Conservation (phyloP, 257 asterid genomes). For the Striga asiatica region DNA sequence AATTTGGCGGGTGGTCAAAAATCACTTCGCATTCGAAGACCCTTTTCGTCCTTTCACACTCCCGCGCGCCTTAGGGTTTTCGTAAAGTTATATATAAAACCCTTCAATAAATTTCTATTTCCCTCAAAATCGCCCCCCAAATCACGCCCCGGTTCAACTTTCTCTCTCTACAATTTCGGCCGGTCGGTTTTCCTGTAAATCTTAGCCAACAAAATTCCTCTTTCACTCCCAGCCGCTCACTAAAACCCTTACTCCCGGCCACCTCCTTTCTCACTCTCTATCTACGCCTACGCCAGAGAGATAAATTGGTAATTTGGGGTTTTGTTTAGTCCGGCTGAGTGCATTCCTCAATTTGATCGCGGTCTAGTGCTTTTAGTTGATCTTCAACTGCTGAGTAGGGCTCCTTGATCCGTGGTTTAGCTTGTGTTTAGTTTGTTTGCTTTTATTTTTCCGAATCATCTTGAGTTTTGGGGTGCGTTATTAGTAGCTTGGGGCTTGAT, state of each 20-base stretch:
- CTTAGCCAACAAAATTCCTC: slow-evolving; percentile 17
- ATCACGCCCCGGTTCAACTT: neutral
- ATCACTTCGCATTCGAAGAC: slow-evolving; percentile 6
- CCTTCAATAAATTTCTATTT: slow-evolving; percentile 20
- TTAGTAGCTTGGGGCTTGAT: slow-evolving; percentile 11
- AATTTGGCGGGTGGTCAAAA: slow-evolving; percentile 39
- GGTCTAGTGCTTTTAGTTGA: neutral
- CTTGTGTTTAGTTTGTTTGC: neutral
- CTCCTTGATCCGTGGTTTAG: neutral
- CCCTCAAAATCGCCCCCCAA: slow-evolving; percentile 45
- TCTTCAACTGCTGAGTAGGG: too few species aligned
- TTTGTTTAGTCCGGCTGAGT: neutral
- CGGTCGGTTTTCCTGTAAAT: slow-evolving; percentile 25
- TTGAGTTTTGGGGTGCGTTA: slow-evolving; percentile 15
- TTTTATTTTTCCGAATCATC: neutral
- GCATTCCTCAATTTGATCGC: slow-evolving; percentile 5
- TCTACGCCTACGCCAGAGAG: neutral
- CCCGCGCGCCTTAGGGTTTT: slow-evolving; percentile 79
- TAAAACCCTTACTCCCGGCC: slow-evolving; percentile 18
- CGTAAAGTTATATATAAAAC: slow-evolving; percentile 30
- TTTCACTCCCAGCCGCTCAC: slow-evolving; percentile 19
- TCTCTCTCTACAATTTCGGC: slow-evolving; percentile 18
- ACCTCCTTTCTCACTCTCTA: neutral
- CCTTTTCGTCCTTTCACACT: slow-evolving; percentile 35
- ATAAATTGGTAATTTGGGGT: neutral